Conservation (phyloP, 2,329 filamentous ascomycete genomes). For the Ascochyta fabae region DNA sequence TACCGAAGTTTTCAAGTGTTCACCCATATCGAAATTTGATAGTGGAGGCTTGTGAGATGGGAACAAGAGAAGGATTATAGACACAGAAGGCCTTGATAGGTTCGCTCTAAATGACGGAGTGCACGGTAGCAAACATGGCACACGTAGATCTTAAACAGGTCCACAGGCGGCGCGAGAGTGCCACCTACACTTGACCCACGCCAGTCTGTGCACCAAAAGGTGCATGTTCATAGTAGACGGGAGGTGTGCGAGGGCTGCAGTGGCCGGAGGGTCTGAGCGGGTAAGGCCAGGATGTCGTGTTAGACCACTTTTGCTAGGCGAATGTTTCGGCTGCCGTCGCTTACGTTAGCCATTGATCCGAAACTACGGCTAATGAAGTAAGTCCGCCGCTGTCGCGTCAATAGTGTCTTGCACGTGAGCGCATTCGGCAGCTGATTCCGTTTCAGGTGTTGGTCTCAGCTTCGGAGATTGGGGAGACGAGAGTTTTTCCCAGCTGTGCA, state of each 20-base stretch:
- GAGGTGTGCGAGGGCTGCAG: slow-evolving; percentile 25
- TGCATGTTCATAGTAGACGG: slow-evolving; percentile 23
- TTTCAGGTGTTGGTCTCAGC: slow-evolving; percentile 16
- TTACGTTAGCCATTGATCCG: slow-evolving; percentile 1
- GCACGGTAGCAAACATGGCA: slow-evolving; percentile 31
- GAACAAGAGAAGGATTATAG: slow-evolving; percentile 14
- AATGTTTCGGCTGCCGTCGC: slow-evolving; percentile 15
- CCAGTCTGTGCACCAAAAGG: slow-evolving; percentile 25
- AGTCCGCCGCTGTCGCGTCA: slow-evolving; percentile 10
- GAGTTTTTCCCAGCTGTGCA: slow-evolving; percentile 13
- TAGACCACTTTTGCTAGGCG: slow-evolving; percentile 18
- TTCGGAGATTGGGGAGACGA: slow-evolving; percentile 15
- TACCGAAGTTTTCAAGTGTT: slow-evolving; percentile 33
- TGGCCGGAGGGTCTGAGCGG: slow-evolving; percentile 28
- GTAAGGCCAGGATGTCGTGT: slow-evolving; percentile 20
- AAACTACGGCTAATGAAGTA: neutral
- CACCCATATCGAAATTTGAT: slow-evolving; percentile 36
- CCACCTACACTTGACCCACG: slow-evolving; percentile 35
- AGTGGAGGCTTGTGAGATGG: slow-evolving; percentile 13
- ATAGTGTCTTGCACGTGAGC: slow-evolving; percentile 19
- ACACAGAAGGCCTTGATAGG: slow-evolving; percentile 21
- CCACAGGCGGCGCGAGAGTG: slow-evolving; percentile 22
- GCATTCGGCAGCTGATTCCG: slow-evolving; percentile 11
- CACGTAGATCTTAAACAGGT: slow-evolving; percentile 34
- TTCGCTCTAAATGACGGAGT: slow-evolving; percentile 23